phyloP scores from a whole-genome alignment of 805 yeast genomes.

The Candida schatavii region DNA sequence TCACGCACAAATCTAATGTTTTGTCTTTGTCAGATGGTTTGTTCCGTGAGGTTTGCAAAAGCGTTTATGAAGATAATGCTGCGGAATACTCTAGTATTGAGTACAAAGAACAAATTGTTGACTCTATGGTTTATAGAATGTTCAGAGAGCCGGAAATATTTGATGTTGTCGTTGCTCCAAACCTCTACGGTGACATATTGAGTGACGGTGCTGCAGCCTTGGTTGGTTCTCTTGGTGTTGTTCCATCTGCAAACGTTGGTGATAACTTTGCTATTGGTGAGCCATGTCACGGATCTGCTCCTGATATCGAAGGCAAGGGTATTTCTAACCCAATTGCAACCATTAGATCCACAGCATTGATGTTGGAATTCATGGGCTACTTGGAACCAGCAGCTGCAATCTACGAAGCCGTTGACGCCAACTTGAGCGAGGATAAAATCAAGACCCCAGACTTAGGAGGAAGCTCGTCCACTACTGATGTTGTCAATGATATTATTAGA shows the following conservation, averaged over 20 bases:
- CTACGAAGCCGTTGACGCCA: slow-evolving; percentile 91
- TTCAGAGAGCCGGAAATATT: slow-evolving; percentile 97
- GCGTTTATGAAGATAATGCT: slow-evolving; percentile 55
- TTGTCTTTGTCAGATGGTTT: slow-evolving; percentile 90
- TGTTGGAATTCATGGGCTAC: slow-evolving; percentile 96
- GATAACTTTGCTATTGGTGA: slow-evolving; percentile 96
- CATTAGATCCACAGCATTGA: slow-evolving; percentile 93
- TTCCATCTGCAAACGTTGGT: slow-evolving; percentile 97
- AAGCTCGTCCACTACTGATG: slow-evolving; percentile 79
- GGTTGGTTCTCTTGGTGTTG: slow-evolving; percentile 96
- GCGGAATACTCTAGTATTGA: slow-evolving; percentile 58
- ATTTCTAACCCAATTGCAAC: slow-evolving; percentile 97
- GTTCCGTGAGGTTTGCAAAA: slow-evolving; percentile 83
- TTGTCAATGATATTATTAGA: slow-evolving; percentile 74
- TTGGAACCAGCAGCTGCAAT: slow-evolving; percentile 87
- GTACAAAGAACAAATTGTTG: slow-evolving; percentile 94
- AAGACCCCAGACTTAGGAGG: slow-evolving; percentile 98
- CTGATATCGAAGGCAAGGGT: slow-evolving; percentile 95
- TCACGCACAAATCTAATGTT: slow-evolving; percentile 96
- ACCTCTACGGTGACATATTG: slow-evolving; percentile 94
- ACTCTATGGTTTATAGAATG: slow-evolving; percentile 98
- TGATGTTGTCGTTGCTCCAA: slow-evolving; percentile 98
- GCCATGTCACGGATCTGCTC: slow-evolving; percentile 99
- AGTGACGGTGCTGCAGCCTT: slow-evolving; percentile 98
- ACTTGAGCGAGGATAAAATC: slow-evolving; percentile 72